Base-by-base conservation (phyloP, 495 filamentous ascomycete genomes). In the Elasticomyces elasticus region DNA sequence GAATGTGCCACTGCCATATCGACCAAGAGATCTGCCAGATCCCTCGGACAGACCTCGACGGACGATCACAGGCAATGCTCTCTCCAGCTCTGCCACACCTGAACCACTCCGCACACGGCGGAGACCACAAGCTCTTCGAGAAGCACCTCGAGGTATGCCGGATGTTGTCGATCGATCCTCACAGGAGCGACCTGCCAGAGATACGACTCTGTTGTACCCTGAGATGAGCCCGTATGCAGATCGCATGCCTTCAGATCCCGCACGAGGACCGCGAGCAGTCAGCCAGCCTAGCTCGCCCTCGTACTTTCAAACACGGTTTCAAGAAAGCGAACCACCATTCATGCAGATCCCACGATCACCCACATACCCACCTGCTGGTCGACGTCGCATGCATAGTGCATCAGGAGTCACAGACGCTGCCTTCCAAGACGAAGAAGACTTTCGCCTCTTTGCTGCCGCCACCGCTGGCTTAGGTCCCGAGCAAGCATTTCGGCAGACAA, bases 381-480 rank as follows among this genome's bases (percentile, higher is more conserved):
- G 48, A 42, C 22, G 47, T 5, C 26, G 52, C 5, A 52, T 53
- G 49, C 41, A 56, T 26, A 57, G 54, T 30, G 26, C 31, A 15
- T 30, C 57, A 1, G 46, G 30, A 17, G 44, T 47, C 1, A 19
- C 25, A 13, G 56, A 62, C 41, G 51, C 47, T 0, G 53, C 53
- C 13, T 63, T 63, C 38, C 48, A 20, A 19, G 62, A 69, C 48
- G 60, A 63, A 15, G 54, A 59, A 15, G 58, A 69, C 27, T 67
- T 64, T 48, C 54, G 59, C 11, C 62, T 69, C 7, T 69, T 69
- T 42, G 67, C 56, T 12, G 64, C 64, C 51, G 67, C 67, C 7
- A 69, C 67, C 2, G 54, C 57, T 24, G 66, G 67, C 13, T 15
- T 33, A 28, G n/a, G 24, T 12, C 45, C 24, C 45, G 24, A 28